phyloP scores from a whole-genome alignment of 441 rosid species.

The Hypseocharis bilobata region DNA sequence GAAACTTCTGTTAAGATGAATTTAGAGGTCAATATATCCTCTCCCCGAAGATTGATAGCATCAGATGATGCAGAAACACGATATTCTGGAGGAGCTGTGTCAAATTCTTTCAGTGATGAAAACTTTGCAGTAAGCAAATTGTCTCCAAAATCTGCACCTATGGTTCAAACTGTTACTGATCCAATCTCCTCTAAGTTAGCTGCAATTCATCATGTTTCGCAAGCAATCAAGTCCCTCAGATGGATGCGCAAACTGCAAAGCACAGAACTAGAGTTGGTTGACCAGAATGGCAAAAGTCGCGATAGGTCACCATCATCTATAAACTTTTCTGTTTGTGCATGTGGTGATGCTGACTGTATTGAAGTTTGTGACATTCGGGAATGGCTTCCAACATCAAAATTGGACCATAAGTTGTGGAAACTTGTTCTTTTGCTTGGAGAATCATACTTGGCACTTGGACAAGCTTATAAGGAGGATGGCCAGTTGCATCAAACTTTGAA shows the following conservation, averaged over 20 bases:
- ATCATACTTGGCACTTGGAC: slow-evolving; percentile 78
- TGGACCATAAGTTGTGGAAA: slow-evolving; percentile 80
- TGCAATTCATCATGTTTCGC: slow-evolving; percentile 88
- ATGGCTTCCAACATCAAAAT: slow-evolving; percentile 82
- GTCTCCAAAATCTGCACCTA: slow-evolving; percentile 32
- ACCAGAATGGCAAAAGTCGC: slow-evolving; percentile 25
- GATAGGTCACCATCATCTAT: slow-evolving; percentile 32
- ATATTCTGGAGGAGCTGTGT: slow-evolving; percentile 25
- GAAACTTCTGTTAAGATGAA: slow-evolving; percentile 33
- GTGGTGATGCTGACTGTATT: slow-evolving; percentile 94
- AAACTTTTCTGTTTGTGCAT: slow-evolving; percentile 61
- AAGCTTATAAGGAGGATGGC: slow-evolving; percentile 70
- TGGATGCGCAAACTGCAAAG: slow-evolving; percentile 75
- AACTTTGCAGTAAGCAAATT: slow-evolving; percentile 31
- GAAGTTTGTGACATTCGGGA: slow-evolving; percentile 89
- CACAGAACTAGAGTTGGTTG: slow-evolving; percentile 37
- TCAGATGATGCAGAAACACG: slow-evolving; percentile 22
- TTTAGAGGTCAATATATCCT: slow-evolving; percentile 32
- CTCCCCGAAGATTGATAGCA: slow-evolving; percentile 26
- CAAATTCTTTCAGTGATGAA: slow-evolving; percentile 27
- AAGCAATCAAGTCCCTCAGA: slow-evolving; percentile 89
- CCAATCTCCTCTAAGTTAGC: slow-evolving; percentile 72
- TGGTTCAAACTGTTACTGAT: slow-evolving; percentile 47
- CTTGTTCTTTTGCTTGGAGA: slow-evolving; percentile 92
- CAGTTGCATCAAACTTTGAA: slow-evolving; percentile 72